Evolutionary conservation across 2,329 filamentous ascomycete species (phyloP), one percentile per base, ranked within the genome.

Genomic region (Fusarium nanum): DNA sequence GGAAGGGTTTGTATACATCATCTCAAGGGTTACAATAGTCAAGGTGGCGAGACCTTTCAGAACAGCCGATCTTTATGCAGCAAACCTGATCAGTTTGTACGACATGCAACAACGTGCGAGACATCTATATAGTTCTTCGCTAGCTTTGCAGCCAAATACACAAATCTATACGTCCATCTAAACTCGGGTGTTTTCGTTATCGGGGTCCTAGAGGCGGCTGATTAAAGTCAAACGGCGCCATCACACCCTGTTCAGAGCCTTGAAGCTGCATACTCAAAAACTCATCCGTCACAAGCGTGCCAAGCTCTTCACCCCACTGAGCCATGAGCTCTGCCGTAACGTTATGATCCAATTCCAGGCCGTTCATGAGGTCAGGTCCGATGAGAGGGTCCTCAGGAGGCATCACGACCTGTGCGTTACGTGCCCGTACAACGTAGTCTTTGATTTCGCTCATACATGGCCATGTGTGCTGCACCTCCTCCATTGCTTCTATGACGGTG

Each of bases 401-500:
- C 64, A 76, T 62, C 42, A 76, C 70, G n/a, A 71, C 65, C 61
- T 79, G 77, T 23, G 73, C 72, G 52, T 74, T 73, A 59, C 77
- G 76, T 32, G 77, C 76, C 42, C 76, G 71, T 44, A 77, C 57
- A 45, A 79, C 67, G 42, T 75, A 76, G 52, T 81, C 79, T 30
- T 75, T 76, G 58, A 85, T 81, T 66, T 84, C 83, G 27, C 75
- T 75, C 32, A 84, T 79, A 67, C 82, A 84, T 8, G 82, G 81
- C 81, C 81, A 85, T 10, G 82, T 83, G 42, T 83, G 79, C 30
- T 88, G 80, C 34, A 89, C 84, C n/a, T 82, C 79, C 34, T 85
- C 79, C 66, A 88, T 84, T 37, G 84, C 83, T 7, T 86, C 82
- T 1, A 83, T 75, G n/a, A 83, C 79, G 18, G 83, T 79, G 11